Conservation (phyloP, 257 asterid genomes). For the Petunia axillaris region DNA sequence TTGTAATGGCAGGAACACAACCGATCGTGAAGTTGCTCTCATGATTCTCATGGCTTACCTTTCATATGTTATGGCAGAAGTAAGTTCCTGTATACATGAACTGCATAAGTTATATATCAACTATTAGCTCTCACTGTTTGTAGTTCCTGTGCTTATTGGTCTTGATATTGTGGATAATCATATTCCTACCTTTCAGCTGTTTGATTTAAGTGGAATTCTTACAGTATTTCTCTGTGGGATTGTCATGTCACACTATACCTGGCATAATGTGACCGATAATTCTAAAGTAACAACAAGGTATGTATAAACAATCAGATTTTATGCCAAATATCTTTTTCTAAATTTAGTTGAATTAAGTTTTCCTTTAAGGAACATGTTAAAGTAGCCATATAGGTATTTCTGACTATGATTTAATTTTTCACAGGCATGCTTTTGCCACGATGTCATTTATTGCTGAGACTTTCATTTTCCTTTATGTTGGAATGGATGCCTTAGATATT, state of each 20-base stretch:
- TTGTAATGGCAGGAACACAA: slow-evolving; percentile 59
- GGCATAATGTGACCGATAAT: slow-evolving; percentile 63
- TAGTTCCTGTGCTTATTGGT: too few relatives aligned
- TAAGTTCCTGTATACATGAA: slow-evolving; percentile 24
- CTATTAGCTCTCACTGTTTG: too few relatives aligned
- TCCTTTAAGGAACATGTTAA: neutral
- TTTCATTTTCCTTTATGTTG: slow-evolving; percentile 80
- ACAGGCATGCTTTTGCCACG: slow-evolving; percentile 73
- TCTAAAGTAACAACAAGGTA: slow-evolving; percentile 75
- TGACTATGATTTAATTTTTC: slow-evolving; percentile 27
- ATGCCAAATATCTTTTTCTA: neutral
- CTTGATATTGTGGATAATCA: neutral
- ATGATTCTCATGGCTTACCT: slow-evolving; percentile 88
- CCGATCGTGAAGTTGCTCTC: slow-evolving; percentile 71
- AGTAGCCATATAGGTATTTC: too few relatives aligned
- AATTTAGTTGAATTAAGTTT: neutral
- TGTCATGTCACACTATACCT: slow-evolving; percentile 82
- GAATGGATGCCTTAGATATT: slow-evolving; percentile 83
- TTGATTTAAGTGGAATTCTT: slow-evolving; percentile 70
- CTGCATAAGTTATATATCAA: too few relatives aligned
- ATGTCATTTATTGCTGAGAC: slow-evolving; percentile 65
- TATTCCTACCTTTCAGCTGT: slow-evolving; percentile 48
- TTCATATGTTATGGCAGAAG: slow-evolving; percentile 72
- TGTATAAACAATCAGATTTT: slow-evolving; percentile 18
- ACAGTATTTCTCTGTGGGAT: slow-evolving; percentile 86